A percentile compares a stretch with the other conserved stretches of the same genome.
Evolutionary conservation across 83 land plant genomes (phyloP).

Genomic region (Picea mariana): DNA sequence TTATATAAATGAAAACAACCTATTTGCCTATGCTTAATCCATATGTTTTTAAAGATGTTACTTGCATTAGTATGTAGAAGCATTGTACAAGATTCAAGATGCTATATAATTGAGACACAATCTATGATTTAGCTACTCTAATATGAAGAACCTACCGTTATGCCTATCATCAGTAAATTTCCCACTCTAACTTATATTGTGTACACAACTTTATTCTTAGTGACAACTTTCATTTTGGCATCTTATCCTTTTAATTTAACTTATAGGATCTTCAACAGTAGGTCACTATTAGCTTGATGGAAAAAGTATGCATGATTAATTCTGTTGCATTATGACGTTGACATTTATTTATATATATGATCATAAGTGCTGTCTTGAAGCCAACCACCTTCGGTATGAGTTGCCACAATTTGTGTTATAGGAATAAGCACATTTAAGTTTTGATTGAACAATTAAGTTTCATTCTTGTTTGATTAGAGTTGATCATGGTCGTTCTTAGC

Average conservation of each 20-base stretch:
- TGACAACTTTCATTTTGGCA: not conserved
- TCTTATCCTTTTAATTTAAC: not conserved
- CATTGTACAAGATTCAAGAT: not conserved
- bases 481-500: not conserved
- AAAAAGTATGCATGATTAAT: not conserved
- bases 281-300: not conserved
- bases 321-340: not conserved
- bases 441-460: not conserved
- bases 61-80: not conserved
- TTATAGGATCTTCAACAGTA: not conserved
- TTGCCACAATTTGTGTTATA: not conserved
- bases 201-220: not conserved
- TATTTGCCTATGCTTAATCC: not conserved
- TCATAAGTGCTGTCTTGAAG: too few relatives aligned
- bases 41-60: not conserved
- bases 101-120: not conserved
- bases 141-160: not conserved
- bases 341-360: not conserved
- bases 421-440: not conserved
- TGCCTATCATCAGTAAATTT: not conserved
- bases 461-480: not conserved
- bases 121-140: not conserved
- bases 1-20: not conserved
- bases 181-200: not conserved
- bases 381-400: not conserved